Base-by-base conservation (phyloP, 805 yeast species). In the Ogataea neopini region DNA sequence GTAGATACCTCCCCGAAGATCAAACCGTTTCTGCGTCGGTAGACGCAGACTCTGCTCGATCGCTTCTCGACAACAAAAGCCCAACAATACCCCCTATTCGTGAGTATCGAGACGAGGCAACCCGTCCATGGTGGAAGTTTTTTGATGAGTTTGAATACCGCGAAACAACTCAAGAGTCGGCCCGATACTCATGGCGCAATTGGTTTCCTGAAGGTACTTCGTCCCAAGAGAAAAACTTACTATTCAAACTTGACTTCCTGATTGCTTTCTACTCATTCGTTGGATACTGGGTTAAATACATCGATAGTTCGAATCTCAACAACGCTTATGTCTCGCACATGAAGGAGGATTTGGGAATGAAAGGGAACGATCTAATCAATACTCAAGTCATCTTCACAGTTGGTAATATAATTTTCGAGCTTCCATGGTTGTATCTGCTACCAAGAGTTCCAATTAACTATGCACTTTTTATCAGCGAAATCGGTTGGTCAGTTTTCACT, bases 251-350 rank as follows among this genome's bases (percentile, higher is more conserved):
- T 26, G 89, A 84, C 56, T 51, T 80, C 10, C 59, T 80, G 28
- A 65, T 85, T 43, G 72, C 81, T n/a, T 68, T 74, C 38, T 79
- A 80, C 53, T 72, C 84, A 0, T 76, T 81, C 61, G 63, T 81
- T 48, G 81, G 80, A 1, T 83, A 83, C 62, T 85, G 86, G 86
- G 79, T 84, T 45, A 84, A 84, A 60, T 79, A 80, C 45, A 67
- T 85, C 41, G 89, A 85, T 58, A 75, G 74, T 47, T 70, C 78
- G 39, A 84, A 84, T 60, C 67, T 80, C 45, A 77, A 72, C 51
- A 83, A 83, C 58, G 90, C 88, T 1, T 84, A 83, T 59, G 84
- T 81, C 38, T 77, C 84, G 11, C 83, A 85, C 14, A 74, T 85
- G 80, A 67, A 75, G 49, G 82, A 79, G 53, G 81, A 71, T 43